Evolutionary conservation across 2,329 filamentous ascomycete species (phyloP), one percentile per base, ranked within the genome.

Genomic region (Cercospora beticola): DNA sequence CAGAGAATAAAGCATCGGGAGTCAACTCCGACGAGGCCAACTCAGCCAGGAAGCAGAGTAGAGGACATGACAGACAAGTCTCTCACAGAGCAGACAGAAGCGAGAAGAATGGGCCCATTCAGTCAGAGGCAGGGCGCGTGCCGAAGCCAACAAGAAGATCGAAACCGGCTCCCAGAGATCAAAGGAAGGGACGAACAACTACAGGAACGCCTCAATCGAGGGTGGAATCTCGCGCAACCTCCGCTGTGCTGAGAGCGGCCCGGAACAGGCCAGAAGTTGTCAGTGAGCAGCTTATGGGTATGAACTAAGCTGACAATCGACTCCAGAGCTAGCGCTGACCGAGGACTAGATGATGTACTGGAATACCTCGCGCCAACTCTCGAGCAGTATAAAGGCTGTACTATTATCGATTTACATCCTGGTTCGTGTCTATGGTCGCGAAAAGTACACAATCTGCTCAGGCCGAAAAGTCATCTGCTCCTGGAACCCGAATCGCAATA

Each of bases 391-490:
- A 82, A 84, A 61, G 92, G 92, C 64, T 93, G 94, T 80, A 93
- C 97, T 75, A 86, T 98, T 56, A 83, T 99, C 74, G 94, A 98
- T 77, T 83, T 97, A 66, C 92, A 94, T 78, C 94, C 94, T 0
- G 93, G 93, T 14, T 82, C 82, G 0, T 92, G 93, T 8, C 64
- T 97, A 2, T 95, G 91, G 88, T 97, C 94, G 36, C 83, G 83
- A 30, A 92, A 90, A 74, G 83, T 98, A 0, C 89, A 97, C 77
- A 84, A 92, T 0, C 82, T 86, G 57, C 83, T 99, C 7, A 82
- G 92, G 74, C 94, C 94, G 4, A 89, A 93, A 67, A 89, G 87
- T 5, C 95, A 99, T 81, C 82, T 97, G 56, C 83, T 99, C 52
- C 85, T 97, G 79, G 94, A 98, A 76, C 88, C 89, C 2, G 86